Evolutionary conservation across 768 basidiomycete species (phyloP).

Genomic region (Leccinum broughii): DNA sequence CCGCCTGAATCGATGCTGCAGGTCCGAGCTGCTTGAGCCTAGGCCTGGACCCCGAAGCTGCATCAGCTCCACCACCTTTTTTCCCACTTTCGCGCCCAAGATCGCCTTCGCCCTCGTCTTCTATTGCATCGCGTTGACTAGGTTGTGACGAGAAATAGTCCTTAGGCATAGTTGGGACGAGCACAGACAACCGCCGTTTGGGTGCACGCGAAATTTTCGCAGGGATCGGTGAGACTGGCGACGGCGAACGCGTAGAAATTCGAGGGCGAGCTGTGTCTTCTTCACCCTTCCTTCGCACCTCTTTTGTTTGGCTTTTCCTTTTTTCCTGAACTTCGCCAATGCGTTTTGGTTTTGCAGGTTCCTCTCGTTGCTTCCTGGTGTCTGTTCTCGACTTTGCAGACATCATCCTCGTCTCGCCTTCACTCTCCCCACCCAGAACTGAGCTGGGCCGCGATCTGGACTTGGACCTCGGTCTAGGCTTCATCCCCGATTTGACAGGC

Average conservation of each 20-base stretch:
- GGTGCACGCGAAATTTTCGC: slow-evolving; percentile 4
- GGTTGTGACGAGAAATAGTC: slow-evolving; percentile 28
- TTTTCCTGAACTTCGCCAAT: slow-evolving; percentile 2
- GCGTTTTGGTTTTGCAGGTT: background rate
- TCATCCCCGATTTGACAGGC: slow-evolving; percentile 31
- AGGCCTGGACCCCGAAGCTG: background rate
- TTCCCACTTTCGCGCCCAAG: background rate
- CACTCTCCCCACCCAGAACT: background rate
- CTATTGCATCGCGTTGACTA: background rate
- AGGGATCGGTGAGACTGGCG: slow-evolving; percentile 4
- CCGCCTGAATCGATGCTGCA: slow-evolving; percentile 21
- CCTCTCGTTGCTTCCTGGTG: background rate
- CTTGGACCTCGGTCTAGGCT: slow-evolving; percentile 20
- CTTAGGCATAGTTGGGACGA: slow-evolving; percentile 28
- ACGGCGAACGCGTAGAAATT: slow-evolving; percentile 11
- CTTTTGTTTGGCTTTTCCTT: background rate
- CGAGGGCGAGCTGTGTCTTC: background rate
- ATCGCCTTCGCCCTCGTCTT: background rate
- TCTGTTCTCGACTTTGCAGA: background rate
- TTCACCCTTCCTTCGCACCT: background rate
- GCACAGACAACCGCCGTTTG: slow-evolving; percentile 28
- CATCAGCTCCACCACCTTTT: background rate
- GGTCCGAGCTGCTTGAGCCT: slow-evolving; percentile 12
- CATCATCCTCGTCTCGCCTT: slow-evolving; percentile 1
- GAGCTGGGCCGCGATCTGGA: slow-evolving; percentile 8